Evolutionary conservation across 306 rosid genomes (phyloP), one percentile per base, ranked within the genome.

Genomic region (Canavalia ensiformis): DNA sequence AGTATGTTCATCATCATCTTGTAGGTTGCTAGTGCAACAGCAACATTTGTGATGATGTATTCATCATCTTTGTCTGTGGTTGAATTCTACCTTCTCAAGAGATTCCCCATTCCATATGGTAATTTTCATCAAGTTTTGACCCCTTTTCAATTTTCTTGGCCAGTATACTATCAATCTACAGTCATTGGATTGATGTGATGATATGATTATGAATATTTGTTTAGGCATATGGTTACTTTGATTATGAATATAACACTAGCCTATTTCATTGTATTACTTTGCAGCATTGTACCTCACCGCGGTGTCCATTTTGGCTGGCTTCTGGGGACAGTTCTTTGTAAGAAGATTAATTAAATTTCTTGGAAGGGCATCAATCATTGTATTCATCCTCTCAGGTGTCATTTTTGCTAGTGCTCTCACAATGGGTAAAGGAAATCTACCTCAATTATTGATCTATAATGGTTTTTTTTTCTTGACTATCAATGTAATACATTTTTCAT

Each of bases 1-100:
- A 79, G 18, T 2, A 28, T 59, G 13, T 1, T 63, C 41, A 7
- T 1, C 25, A 13, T 78, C 25, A 1, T 7, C 39, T 79, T 76
- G 71, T 69, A 94, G 97, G 97, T 93, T 81, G 99, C 99, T 4
- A 95, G 97, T 84, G 92, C 97, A 31, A 92, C 99, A 54, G 97
- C 97, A 44, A 91, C 97, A 82, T 92, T 91, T 67, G 97, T 95
- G 63, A 92, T 95, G 97, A 86, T 87, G 90, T 95, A 92, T 83
- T 95, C 99, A 1, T 82, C 97, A 52, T 92, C 97, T 34, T 72
- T 95, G 50, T 95, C 97, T 1, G 95, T 91, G 42, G 91, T 92
- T 74, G 95, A 95, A 78, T 95, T 95, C 83, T 91, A 89, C 88
- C 87, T 93, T 62, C 94, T 95, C 82, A 85, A 92, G 82, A 90